A percentile compares a stretch with the other conserved stretches of the same genome.
Conservation (phyloP, 2,329 filamentous ascomycete genomes). For the Aureobasidium sp. region DNA sequence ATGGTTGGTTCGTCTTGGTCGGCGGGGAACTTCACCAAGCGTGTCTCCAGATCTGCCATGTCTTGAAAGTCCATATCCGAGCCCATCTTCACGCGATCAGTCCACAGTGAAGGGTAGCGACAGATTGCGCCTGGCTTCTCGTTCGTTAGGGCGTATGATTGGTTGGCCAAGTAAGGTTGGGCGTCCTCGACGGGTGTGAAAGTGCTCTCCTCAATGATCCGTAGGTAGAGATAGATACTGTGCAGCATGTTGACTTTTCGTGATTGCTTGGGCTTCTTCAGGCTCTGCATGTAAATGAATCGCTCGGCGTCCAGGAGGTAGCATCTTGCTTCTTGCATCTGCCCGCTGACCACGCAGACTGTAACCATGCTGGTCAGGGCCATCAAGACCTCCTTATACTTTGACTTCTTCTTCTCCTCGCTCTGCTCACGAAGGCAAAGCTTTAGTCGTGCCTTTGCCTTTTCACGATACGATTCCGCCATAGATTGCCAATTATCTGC, state of each 20-base stretch:
- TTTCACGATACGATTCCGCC: neutral
- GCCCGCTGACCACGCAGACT: slow-evolving; percentile 19
- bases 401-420: slow-evolving; percentile 2
- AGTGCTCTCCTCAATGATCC: slow-evolving; percentile 25
- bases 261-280: slow-evolving; percentile 30
- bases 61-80: neutral
- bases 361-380: slow-evolving; percentile 13
- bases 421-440: slow-evolving; percentile 6
- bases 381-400: slow-evolving; percentile 13
- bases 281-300: slow-evolving; percentile 29
- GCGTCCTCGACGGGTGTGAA: slow-evolving; percentile 8
- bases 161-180: slow-evolving; percentile 26
- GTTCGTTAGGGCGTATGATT: slow-evolving; percentile 20
- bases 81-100: slow-evolving; percentile 26
- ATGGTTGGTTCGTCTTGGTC: slow-evolving; percentile 22
- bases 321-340: slow-evolving; percentile 25
- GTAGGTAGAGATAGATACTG: slow-evolving; percentile 32
- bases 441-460: slow-evolving; percentile 8
- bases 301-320: slow-evolving; percentile 33
- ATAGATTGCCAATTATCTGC: slow-evolving; percentile 3
- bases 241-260: slow-evolving; percentile 33
- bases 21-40: slow-evolving; percentile 22
- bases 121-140: slow-evolving; percentile 4
- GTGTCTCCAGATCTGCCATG: slow-evolving; percentile 32
- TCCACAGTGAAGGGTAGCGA: slow-evolving; percentile 15